Base-by-base conservation (phyloP, 2,329 filamentous ascomycete species). In the Aspergillus spinulosporus region DNA sequence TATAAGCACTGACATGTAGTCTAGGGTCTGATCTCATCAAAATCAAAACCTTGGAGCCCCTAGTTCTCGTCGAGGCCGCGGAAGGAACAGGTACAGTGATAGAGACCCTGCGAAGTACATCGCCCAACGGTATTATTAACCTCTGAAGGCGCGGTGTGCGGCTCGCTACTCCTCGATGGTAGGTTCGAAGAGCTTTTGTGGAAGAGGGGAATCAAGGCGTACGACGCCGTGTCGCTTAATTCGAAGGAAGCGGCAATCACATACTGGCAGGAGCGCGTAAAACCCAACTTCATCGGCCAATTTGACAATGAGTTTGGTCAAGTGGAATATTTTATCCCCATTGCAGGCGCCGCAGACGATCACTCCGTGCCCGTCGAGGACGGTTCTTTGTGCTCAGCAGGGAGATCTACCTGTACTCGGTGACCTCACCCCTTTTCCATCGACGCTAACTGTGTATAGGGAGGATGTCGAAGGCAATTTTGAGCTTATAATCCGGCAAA, bases 211-310 rank as follows among this genome's bases (percentile, higher is more conserved):
- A 42, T 63, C n/a, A 49, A 62, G 12, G 52, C 55, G 9, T 68
- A 66, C 48, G 68, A 68, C 2, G 62, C 64, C 0, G 59, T 78
- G 0, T 39, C 64, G 2, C 60, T 63, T 6, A 59, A 52, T 5
- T 57, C 46, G 44, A 56, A 68, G 52, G 58, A 71, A 48, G 61
- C 64, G 58, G 68, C 69, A 0, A 50, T 69, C 5, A 47, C 61
- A 0, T 58, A 69, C 28, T 75, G 75, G 63, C 70, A 71, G 48
- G 63, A 63, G 6, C 51, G 56, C 7, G 62, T 72, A 12, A 75
- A 73, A 48, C 59, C 59, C 0, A 39, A 53, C 0, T 70, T 66
- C 32, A 26, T 50, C 1, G 67, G 68, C 4, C 56, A 64, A 0
- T 47, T 37, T 0, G 56, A 64, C 1, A 64, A 71, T 8, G 65